phyloP scores from a whole-genome alignment of 768 basidiomycete species.

The Lentinula aciculospora region DNA sequence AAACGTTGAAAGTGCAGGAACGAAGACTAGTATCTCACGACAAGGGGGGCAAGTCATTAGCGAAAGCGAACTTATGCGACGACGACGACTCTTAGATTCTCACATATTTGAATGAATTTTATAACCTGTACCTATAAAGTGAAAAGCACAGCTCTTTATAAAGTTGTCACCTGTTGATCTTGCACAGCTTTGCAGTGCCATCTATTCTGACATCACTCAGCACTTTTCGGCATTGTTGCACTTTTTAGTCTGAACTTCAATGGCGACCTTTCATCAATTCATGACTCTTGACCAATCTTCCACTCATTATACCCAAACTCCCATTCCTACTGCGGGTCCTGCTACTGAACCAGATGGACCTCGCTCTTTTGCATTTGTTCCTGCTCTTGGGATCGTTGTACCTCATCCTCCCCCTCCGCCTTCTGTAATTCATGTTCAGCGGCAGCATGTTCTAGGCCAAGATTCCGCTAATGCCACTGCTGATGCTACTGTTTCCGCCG shows the following conservation, averaged over 20 bases:
- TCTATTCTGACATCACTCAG: neutral
- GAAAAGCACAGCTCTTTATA: neutral
- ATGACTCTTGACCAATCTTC: conserved; percentile 18
- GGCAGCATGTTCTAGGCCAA: conserved; percentile 7
- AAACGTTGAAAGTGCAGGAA: neutral
- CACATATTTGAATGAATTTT: conserved; percentile 49
- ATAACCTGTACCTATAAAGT: conserved; percentile 5
- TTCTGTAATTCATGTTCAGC: neutral
- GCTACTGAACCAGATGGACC: conserved; percentile 12
- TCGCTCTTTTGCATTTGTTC: conserved; percentile 10
- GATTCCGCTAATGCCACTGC: neutral
- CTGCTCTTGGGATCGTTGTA: neutral
- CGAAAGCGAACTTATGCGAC: conserved; percentile 74
- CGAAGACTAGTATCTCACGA: conserved; percentile 25
- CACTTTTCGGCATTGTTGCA: neutral
- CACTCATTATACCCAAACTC: conserved; percentile 17
- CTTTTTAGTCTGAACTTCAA: neutral
- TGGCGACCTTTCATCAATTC: conserved; percentile 4
- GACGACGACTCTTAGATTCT: conserved; percentile 71
- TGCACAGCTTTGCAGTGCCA: conserved; percentile 3
- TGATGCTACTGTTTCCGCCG: conserved; percentile 28
- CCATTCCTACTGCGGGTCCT: conserved; percentile 16
- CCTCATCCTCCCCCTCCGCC: neutral
- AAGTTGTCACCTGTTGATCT: neutral
- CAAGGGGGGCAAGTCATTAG: conserved; percentile 62